Percentiles rank a stretch among this genome's conserved stretches.
phyloP scores from a whole-genome alignment of 768 basidiomycete genomes.

The Suillus placidus region DNA sequence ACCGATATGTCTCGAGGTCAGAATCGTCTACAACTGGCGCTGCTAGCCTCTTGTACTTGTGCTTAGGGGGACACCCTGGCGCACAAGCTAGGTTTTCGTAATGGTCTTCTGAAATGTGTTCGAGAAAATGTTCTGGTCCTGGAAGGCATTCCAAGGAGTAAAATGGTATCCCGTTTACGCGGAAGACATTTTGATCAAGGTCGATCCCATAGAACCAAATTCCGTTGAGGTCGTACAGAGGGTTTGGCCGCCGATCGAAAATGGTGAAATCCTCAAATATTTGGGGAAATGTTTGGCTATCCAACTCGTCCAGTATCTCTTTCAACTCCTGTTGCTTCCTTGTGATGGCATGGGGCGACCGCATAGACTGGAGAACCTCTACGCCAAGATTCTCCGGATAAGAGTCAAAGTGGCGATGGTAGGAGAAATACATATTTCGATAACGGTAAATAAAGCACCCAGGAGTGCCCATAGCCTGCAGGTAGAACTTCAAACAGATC shows the following conservation, averaged over 20 bases:
- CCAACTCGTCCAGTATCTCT: not conserved
- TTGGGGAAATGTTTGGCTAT: not conserved
- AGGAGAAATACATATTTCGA: no score
- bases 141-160: not conserved
- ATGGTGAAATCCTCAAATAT: not conserved
- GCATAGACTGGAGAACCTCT: no score
- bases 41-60: not conserved
- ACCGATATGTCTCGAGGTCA: not conserved
- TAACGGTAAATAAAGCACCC: no score
- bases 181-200: not conserved
- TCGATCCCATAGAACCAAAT: not conserved
- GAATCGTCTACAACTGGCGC: not conserved
- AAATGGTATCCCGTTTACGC: not conserved
- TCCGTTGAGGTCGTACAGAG: no score
- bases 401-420: no score
- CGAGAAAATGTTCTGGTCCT: not conserved
- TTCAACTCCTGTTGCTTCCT: not conserved
- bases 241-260: not conserved
- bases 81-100: not conserved
- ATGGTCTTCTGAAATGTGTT: not conserved
- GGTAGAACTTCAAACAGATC: no score
- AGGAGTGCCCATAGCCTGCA: no score
- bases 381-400: no score
- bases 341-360: not conserved
- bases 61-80: not conserved